These are phyloP conservation scores for Chalaropsis thielavioides DNA, from an alignment of 2,329 filamentous ascomycete species.

Conservation along the genomic window DNA sequence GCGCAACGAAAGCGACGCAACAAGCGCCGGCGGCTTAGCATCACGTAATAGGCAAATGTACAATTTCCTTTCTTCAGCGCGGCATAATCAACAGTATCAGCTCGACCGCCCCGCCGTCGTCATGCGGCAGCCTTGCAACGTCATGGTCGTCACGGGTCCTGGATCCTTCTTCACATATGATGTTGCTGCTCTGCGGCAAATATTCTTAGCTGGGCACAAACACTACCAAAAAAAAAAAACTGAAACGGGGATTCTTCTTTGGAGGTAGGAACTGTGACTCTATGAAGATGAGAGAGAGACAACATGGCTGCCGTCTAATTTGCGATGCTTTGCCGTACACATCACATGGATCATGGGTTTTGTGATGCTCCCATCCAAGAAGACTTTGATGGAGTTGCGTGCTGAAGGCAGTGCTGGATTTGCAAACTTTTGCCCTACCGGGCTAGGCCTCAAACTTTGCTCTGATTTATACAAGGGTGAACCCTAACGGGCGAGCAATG, in stretches of 20 bases:
- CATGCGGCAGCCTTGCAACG: background rate
- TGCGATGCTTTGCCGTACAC: background rate
- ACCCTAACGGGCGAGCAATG: background rate
- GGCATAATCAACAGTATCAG: background rate
- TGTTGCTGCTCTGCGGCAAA: background rate
- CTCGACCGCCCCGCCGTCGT: background rate
- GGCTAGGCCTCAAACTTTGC: background rate
- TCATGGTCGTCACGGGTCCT: background rate
- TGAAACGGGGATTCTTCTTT: background rate
- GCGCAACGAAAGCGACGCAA: background rate
- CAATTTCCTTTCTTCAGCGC: background rate
- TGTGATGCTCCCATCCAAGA: background rate
- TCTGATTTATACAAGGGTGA: background rate
- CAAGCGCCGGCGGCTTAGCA: background rate
- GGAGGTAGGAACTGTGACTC: background rate
- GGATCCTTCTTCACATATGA: background rate
- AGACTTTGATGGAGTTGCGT: too few relatives aligned
- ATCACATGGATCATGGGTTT: conserved; percentile 3
- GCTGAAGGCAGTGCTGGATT: background rate
- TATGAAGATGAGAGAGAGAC: background rate
- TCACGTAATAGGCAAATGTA: background rate
- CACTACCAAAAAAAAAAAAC: background rate
- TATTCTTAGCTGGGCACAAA: background rate
- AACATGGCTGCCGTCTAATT: background rate
- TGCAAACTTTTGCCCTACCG: background rate